Evolutionary conservation across 1,139 yeast genomes (phyloP).

Genomic region (Magnusiomyces tetraspermus): DNA sequence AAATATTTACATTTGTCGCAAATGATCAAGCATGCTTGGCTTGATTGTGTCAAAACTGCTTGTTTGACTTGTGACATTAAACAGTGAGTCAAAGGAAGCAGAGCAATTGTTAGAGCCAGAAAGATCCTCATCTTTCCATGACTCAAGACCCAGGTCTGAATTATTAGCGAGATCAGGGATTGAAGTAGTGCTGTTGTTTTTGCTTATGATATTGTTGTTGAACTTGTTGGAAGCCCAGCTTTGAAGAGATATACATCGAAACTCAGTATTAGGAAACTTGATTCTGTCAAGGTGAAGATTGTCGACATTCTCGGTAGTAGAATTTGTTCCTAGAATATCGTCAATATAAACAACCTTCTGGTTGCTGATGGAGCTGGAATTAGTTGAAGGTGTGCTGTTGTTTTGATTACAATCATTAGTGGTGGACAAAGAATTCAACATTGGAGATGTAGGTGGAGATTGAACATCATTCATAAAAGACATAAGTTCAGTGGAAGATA

Average conservation of each 20-base stretch:
- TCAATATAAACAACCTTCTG: neutral
- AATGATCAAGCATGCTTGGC: neutral
- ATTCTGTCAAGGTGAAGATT: neutral
- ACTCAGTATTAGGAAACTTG: neutral
- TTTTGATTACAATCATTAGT: neutral
- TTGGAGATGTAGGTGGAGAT: neutral
- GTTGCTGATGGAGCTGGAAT: neutral
- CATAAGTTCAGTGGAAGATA: neutral
- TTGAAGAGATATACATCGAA: no score
- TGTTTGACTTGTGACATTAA: neutral
- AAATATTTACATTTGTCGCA: no score
- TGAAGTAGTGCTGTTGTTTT: neutral
- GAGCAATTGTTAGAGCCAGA: neutral
- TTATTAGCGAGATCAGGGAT: neutral
- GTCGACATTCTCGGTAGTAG: neutral
- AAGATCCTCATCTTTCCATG: neutral
- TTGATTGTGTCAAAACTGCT: neutral
- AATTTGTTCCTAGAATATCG: neutral
- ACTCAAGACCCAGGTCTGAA: neutral
- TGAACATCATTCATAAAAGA: neutral
- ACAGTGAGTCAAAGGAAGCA: neutral
- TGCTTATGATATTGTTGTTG: neutral
- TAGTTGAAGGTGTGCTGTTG: neutral
- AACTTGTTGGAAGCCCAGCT: neutral
- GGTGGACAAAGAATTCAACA: neutral